phyloP scores from a whole-genome alignment of 2,329 filamentous ascomycete genomes.

The Cordyceps cicadae region DNA sequence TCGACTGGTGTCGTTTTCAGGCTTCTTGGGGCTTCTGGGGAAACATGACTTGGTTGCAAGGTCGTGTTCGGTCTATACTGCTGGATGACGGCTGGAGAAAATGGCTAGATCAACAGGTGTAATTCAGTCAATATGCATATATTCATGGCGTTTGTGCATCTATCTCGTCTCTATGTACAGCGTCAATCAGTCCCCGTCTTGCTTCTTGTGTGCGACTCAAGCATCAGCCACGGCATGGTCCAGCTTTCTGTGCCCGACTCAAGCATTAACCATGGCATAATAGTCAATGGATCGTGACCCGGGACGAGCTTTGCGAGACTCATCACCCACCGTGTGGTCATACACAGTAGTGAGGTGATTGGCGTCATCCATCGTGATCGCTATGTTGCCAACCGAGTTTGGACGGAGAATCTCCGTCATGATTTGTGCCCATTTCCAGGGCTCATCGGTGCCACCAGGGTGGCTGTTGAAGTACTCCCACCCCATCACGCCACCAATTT shows the following conservation, averaged over 20 bases:
- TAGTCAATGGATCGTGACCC: background rate
- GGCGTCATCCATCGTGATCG: conserved; percentile 12
- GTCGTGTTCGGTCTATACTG: conserved; percentile 42
- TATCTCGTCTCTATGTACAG: background rate
- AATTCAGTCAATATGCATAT: background rate
- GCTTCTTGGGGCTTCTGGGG: conserved; percentile 56
- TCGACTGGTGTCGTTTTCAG: conserved; percentile 59
- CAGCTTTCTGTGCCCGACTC: background rate
- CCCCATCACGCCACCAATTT: conserved; percentile 77
- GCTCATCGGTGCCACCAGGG: conserved; percentile 48
- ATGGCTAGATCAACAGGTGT: conserved; percentile 29
- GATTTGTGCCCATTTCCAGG: conserved; percentile 67
- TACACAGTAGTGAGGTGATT: conserved; percentile 11
- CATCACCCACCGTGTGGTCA: conserved; percentile 1
- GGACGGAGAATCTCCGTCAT: conserved; percentile 40
- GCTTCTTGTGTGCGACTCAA: background rate
- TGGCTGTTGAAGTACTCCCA: conserved; percentile 86
- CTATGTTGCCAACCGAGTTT: conserved; percentile 11
- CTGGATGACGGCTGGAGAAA: conserved; percentile 34
- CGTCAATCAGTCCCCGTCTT: background rate
- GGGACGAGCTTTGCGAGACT: background rate
- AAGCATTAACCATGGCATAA: conserved; percentile 11
- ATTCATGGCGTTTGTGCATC: background rate
- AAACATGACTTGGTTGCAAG: conserved; percentile 50
- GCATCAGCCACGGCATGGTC: conserved; percentile 6